Evolutionary conservation across 805 yeast genomes (phyloP).

Genomic region (Clavispora vitiphila): DNA sequence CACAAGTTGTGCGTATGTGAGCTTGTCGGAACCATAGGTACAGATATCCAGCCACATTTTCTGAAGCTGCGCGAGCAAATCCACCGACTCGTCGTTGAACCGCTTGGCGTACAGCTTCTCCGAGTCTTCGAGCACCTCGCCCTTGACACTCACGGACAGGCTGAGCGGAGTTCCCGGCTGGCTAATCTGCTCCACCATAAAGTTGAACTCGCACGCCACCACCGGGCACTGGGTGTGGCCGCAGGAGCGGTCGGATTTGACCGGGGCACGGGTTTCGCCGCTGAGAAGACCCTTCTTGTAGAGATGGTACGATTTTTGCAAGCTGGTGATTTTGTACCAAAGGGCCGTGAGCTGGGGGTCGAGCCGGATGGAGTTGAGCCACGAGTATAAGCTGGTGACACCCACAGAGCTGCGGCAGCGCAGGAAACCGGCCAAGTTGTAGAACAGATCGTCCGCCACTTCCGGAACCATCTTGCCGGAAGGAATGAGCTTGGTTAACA

Average conservation of each 20-base stretch:
- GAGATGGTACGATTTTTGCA: constrained; percentile 36
- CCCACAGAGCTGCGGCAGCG: constrained; percentile 2
- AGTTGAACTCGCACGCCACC: constrained; percentile 34
- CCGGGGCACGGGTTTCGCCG: constrained; percentile 4
- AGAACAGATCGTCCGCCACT: constrained; percentile 16
- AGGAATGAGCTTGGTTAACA: constrained; percentile 18
- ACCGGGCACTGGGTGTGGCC: constrained; percentile 32
- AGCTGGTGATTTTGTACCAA: constrained; percentile 37
- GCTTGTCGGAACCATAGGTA: constrained; percentile 13
- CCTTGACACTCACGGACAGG: neutral
- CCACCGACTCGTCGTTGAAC: constrained; percentile 10
- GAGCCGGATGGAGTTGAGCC: constrained; percentile 35
- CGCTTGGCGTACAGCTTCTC: neutral
- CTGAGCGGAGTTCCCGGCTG: neutral
- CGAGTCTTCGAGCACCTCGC: neutral
- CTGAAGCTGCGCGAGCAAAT: constrained; percentile 17
- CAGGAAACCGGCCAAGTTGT: constrained; percentile 9
- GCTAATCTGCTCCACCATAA: constrained; percentile 25
- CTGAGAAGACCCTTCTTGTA: constrained; percentile 25
- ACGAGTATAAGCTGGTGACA: constrained; percentile 25
- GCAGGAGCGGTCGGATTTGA: constrained; percentile 2
- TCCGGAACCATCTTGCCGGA: constrained; percentile 7
- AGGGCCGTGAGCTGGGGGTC: constrained; percentile 38
- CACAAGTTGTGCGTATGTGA: constrained; percentile 20
- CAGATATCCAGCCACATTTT: constrained; percentile 24